Conservation (phyloP, 169 alveolate genomes). For the Plasmodium adleri region DNA sequence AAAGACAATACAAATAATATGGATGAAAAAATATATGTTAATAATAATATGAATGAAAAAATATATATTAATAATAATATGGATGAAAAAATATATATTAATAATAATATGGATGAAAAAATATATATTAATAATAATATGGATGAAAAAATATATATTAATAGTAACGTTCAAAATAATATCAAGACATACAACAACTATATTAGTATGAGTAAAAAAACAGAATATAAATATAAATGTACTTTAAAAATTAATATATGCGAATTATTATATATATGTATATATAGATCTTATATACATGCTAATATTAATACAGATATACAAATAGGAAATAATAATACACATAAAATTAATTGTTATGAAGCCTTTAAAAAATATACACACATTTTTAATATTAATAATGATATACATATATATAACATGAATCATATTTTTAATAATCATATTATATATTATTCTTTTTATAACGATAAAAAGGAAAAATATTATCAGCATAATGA, state of each 20-base stretch:
- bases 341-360: slow-evolving; percentile 41
- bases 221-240: slow-evolving; percentile 70
- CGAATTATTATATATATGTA: slow-evolving; percentile 62
- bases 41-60: too few species aligned
- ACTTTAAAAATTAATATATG: slow-evolving; percentile 57
- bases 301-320: slow-evolving; percentile 50
- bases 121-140: too few species aligned
- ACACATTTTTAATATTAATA: slow-evolving; percentile 71
- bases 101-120: too few species aligned
- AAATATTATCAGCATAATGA: not conserved
- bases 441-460: slow-evolving; percentile 60
- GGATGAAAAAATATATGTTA: too few species aligned
- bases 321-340: slow-evolving; percentile 16
- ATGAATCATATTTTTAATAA: slow-evolving; percentile 64
- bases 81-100: too few species aligned
- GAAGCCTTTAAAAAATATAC: slow-evolving; percentile 72
- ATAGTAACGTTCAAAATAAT: slow-evolving; percentile 1
- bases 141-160: too few species aligned
- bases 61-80: too few species aligned
- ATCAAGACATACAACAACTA: slow-evolving; percentile 24
- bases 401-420: slow-evolving; percentile 68
- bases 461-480: slow-evolving; percentile 11
- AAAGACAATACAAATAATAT: too few species aligned
- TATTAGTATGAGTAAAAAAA: slow-evolving; percentile 65
- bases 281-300: slow-evolving; percentile 68